These are phyloP conservation scores for Haplosporangium sp. DNA, from an alignment of 371 early-diverging fungal genomes.

Conservation along the genomic window DNA sequence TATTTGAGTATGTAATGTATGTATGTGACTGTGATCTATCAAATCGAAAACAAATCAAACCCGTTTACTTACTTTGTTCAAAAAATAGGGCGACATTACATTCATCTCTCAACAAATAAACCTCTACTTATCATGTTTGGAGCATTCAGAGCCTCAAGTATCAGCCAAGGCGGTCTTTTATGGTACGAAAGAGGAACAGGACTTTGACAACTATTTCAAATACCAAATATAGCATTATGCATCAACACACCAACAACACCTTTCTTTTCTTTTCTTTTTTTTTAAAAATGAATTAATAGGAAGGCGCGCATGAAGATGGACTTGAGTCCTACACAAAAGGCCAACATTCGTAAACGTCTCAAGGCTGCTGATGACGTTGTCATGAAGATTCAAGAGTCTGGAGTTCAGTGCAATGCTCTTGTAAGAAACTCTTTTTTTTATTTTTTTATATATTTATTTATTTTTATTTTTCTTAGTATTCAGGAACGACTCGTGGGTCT, in stretches of 20 bases:
- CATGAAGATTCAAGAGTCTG: conserved; percentile 83
- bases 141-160: conserved; percentile 76
- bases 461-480: no score
- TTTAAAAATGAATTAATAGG: conserved; percentile 53
- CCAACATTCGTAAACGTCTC: conserved; percentile 93
- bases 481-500: no score
- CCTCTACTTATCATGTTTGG: conserved; percentile 73
- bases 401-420: conserved; percentile 90
- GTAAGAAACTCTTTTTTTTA: conserved; percentile 43
- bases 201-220: neutral
- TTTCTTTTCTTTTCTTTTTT: neutral
- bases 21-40: no score
- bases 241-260: no score
- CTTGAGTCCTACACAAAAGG: conserved; percentile 88
- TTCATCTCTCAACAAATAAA: conserved; percentile 11
- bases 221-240: no score
- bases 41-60: conserved; percentile 7
- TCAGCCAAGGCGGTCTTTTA: conserved; percentile 77
- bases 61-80: no score
- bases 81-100: neutral
- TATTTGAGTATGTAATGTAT: no score
- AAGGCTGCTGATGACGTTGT: conserved; percentile 92
- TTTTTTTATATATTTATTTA: no score
- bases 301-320: conserved; percentile 84
- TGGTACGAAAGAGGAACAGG: conserved; percentile 60